Evolutionary conservation across 2,329 filamentous ascomycete genomes (phyloP).

Genomic region (Knoxdaviesia proteae): DNA sequence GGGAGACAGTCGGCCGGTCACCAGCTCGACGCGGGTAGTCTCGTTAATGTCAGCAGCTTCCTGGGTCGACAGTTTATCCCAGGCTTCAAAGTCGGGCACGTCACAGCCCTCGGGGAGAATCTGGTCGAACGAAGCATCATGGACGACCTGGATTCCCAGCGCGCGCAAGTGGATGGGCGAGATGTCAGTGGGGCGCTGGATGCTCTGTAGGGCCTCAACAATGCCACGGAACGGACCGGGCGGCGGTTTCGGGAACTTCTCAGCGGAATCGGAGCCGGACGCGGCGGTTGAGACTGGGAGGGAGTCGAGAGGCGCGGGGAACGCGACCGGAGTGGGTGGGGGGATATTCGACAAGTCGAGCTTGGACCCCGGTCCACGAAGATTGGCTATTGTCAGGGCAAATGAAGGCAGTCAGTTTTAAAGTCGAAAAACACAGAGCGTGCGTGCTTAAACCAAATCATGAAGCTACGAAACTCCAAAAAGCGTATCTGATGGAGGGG

Average conservation of each 20-base stretch:
- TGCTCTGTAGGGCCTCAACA: conserved; percentile 27
- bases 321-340: conserved; percentile 31
- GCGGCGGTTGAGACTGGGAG: conserved; percentile 7
- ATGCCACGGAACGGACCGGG: conserved; percentile 10
- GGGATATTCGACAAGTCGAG: conserved; percentile 29
- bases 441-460: no score
- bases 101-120: conserved; percentile 31
- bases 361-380: conserved; percentile 6
- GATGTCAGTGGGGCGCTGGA: conserved; percentile 30
- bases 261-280: conserved; percentile 5
- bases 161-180: conserved; percentile 30
- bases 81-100: conserved; percentile 30
- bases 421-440: no score
- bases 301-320: conserved; percentile 16
- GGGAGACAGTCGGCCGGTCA: conserved; percentile 32
- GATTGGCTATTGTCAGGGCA: conserved; percentile 1
- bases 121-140: conserved; percentile 24
- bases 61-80: conserved; percentile 27
- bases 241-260: conserved; percentile 10
- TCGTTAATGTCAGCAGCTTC: conserved; percentile 26
- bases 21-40: conserved; percentile 24
- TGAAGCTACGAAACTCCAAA: neutral
- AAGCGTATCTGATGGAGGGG: neutral
- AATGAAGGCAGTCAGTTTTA: no score
- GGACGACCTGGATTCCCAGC: conserved; percentile 32